Evolutionary conservation across 163 green algal species (phyloP), one percentile per base, ranked within the genome.

Genomic region (Chlamydomonas reinhardtii): DNA sequence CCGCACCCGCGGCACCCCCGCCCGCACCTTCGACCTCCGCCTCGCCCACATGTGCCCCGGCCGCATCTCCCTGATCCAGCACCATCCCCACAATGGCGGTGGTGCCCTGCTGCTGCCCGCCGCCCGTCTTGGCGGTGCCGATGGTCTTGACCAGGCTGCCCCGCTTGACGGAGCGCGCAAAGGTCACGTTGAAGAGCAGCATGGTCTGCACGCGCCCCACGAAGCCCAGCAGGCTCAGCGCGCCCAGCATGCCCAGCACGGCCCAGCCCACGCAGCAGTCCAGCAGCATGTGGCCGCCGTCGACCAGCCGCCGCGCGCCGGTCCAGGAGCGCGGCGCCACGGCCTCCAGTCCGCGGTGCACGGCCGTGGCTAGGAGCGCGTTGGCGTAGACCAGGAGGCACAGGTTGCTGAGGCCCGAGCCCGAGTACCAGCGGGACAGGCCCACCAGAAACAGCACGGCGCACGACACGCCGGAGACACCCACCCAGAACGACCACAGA

Each of bases 301-400:
- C 82, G n/a, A 87, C 82, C 71, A 87, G 80, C 34, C 29, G 70
- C 52, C 69, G 69, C 8, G 70, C 69, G 20, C 16, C 4, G 5
- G 34, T 35, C 48, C 48, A 56, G 4, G 80, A 79, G 34, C 80
- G 69, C 25, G 79, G 79, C 31, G 79, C 79, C 27, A 77, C 11
- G 27, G 79, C 27, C 80, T 86, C 80, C 54, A 79, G 25, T 0
- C 27, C 32, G 31, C 83, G 82, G 66, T 91, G 88, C 24, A 64
- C 34, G 3, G 72, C 76, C 34, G 82, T 34, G 34, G 87, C 35
- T 9, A 91, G 32, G 14, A 84, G 73, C n/a, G 93, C 81, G 74
- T 96, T 95, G 75, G 91, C 91, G 71, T 94, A 95, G 16, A 94
- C 34, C 73, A 96, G 92, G 73, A 95, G 83, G 39, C 93, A 39